Base-by-base conservation (phyloP, 768 basidiomycete genomes). In the Kwoniella dendrophila region DNA sequence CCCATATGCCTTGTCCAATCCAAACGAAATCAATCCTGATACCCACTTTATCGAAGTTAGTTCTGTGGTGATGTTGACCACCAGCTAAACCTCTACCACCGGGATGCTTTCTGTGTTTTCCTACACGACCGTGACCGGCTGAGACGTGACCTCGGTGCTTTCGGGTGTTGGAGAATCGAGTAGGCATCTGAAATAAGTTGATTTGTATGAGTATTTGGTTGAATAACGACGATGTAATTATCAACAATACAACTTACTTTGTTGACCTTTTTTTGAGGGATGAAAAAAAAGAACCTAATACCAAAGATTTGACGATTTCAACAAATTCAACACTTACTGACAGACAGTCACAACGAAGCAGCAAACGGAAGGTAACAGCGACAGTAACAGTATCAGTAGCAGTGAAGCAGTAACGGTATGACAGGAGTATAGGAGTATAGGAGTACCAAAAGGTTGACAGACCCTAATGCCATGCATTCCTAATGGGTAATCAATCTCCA, bases 101-200 rank as follows among this genome's bases (percentile, higher is more conserved):
- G 59, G 96, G 96, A 81, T 97, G 95, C 83, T 97, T 98, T 82
- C 96, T 90, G 87, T 99, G 96, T 87, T 98, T 98, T 74, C 96
- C 96, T 79, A 99, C 91, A 90, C 96, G 95, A 81, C 96, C 96
- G 83, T 98, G 89, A 84, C 96, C 96, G 80, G 94, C 93, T 72
- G 95, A 99, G 76, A 99, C 94, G 85, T 98, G 94, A 76, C 95
- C 95, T 79, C 95, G 87, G 83, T 96, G 94, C 84, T 99, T 99
- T 83, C 95, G 89, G 82, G 95, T 98, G 83, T 97, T 97, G 76
- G 88, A 85, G 84, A 93, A 84, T 80, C 85, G 92, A 81, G 94
- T 92, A 81, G 96, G 96, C 96, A 96, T 97, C 83, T 72, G 64
- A 29, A 32, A 22, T 26, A 59, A 29, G n/a, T n/a, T 20, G 32